Base-by-base conservation (phyloP, 2,329 filamentous ascomycete genomes). In the Cordyceps cicadae region DNA sequence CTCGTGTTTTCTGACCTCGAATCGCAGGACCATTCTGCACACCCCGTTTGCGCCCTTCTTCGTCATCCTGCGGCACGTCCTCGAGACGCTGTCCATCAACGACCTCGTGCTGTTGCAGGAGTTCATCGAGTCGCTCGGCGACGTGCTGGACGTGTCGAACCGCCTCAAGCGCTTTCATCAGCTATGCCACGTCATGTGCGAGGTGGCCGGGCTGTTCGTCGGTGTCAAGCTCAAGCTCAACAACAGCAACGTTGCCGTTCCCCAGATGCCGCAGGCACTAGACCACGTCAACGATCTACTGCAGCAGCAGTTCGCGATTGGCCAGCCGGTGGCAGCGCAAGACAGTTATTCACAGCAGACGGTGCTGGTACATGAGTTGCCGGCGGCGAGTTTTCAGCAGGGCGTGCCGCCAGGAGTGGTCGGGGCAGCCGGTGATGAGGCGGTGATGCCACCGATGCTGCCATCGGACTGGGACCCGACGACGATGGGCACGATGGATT, bases 21-120 rank as follows among this genome's bases (percentile, higher is more conserved):
- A n/a, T n/a, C 29, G 6, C 32, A 81, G 80, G 81, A 79, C 78
- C 17, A 70, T 83, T 29, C 72, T 84, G 26, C 75, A 83, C 63
- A 79, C 79, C 3, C 83, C 82, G 0, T 85, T 86, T 65, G 79
- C 81, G 1, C 82, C 83, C 1, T 83, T 84, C 66, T 83, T 84
- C 61, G 79, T 84, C 32, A 72, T 85, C 29, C 85, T 86, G 69
- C 82, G 80, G 66, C 78, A 81, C 62, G 74, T 83, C 56, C 78
- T 84, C 55, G 81, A 86, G 66, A 80, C 81, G 0, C 78, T 73
- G 3, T 75, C 80, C 14, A 70, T 77, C 26, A 70, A 73, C 21
- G 85, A 88, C 64, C 75, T 88, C 5, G 66, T 72, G 26, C 76
- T 80, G 0, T 75, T 88, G 0, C 76, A 78, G 43, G 76, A 80